Evolutionary conservation across 176 grass and related monocot species (phyloP), one percentile per base, ranked within the genome.

Genomic region (Thalia dealbata): DNA sequence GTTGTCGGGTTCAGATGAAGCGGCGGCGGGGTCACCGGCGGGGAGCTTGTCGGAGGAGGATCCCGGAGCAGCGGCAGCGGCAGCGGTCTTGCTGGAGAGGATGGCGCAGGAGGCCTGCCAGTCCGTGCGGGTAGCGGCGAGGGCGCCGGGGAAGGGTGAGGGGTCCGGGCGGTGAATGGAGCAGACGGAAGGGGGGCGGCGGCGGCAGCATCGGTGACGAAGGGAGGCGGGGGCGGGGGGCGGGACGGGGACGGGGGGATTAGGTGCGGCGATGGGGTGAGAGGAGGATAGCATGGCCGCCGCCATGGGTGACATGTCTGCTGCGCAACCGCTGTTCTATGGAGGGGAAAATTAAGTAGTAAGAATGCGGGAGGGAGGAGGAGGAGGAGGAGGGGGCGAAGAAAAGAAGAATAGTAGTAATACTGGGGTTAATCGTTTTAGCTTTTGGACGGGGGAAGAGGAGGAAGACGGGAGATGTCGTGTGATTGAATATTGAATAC

Each of bases 51-150:
- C 42, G 45, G 23, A 51, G 43, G 41, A 48, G 45, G 42, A 71
- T 1, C 23, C 22, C 6, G 67, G n/a, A 9, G 67, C 26, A 30
- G 35, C 3, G 42, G 32, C 3, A 28, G 32, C 28, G 13, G 35
- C 22, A 19, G 1, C 6, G 50, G n/a, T 52, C 67, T 61, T 82
- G 75, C 84, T 96, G 41, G 86, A 76, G 18, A 96, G 84, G 73
- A 96, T 84, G 73, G 89, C 84, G 62, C 89, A 89, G 64, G 76
- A 79, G 68, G 84, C 45, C 75, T 89, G 84, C 92, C 92, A 96
- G 61, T 89, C 79, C 59, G 78, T 64, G 80, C 86, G 89, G 78
- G 38, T 80, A 42, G 58, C 86, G 0, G 59, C 63, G 66, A 10
- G 45, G 60, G 77, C 61, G 14, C 72, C 48, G 19, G 56, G 23